These are phyloP conservation scores for Gynostemma pentaphyllum DNA, from an alignment of 306 rosid species.

Conservation along the genomic window DNA sequence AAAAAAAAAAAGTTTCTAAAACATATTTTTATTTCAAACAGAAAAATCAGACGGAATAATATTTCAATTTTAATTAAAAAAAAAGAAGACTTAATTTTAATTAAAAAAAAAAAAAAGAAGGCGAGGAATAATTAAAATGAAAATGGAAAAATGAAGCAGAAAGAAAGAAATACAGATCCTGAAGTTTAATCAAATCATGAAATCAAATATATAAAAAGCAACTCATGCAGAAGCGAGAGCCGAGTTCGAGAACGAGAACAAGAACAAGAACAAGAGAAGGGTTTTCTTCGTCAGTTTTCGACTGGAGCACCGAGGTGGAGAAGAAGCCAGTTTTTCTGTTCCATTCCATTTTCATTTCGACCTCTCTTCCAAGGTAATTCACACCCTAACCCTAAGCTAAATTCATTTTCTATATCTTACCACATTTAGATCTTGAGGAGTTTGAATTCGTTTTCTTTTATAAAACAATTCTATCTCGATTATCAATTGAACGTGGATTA, in stretches of 20 bases:
- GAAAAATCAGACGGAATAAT: no score
- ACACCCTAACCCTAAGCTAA: constrained; percentile 4
- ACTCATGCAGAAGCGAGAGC: constrained; percentile 10
- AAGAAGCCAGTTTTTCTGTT: constrained; percentile 3
- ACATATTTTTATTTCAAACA: no score
- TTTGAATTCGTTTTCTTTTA: background rate
- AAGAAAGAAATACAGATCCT: background rate
- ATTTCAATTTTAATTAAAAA: no score
- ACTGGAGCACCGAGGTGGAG: constrained; percentile 1
- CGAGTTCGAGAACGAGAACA: no score
- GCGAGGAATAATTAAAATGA: background rate
- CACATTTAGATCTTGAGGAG: constrained; percentile 2
- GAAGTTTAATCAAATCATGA: background rate
- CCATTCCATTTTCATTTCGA: background rate
- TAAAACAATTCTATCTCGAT: background rate
- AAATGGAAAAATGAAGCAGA: background rate
- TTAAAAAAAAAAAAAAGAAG: background rate
- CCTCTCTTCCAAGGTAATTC: constrained; percentile 9
- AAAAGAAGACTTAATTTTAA: no score
- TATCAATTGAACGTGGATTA: background rate
- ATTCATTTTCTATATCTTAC: background rate
- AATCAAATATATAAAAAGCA: constrained; percentile 14
- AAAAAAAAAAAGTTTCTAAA: no score
- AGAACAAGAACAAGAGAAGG: no score
- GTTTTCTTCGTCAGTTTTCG: constrained; percentile 15